Base-by-base conservation (phyloP, 345 rosid species). In the Laguncularia racemosa region DNA sequence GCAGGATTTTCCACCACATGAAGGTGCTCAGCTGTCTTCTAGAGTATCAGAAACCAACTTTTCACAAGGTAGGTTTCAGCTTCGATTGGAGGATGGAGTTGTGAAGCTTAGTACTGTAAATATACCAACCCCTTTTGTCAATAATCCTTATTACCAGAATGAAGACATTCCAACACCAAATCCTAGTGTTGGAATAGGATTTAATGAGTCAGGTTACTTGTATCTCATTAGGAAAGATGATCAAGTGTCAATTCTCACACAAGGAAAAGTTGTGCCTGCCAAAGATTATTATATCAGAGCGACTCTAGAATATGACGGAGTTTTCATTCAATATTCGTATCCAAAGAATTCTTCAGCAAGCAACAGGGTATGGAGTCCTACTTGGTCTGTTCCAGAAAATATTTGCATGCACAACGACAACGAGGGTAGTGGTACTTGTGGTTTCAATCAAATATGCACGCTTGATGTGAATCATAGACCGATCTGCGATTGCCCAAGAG, bases 231-330 rank as follows among this genome's bases (percentile, higher is more conserved):
- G 58, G 13, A 45, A 13, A 12, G 67, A 80, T 55, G 73, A 69
- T 45, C 65, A 55, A 12, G 53, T 50, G 8, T 58, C 73, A 3
- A 14, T 2, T 13, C 0, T 2, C 4, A 46, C 73, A 12, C 57
- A 56, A 44, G 28, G 58, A n/a, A 1, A 12, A 21, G 6, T 7
- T 44, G 55, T 50, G 12, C 62, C 75, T 17, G 16, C 44, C 12
- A 45, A 15, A 16, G 67, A 73, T 6, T 69, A 57, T 26, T 84
- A 79, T 56, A 76, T 55, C 53, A 67, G 90, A 47, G 82, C 71
- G 4, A 66, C 68, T 44, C 20, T 85, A 12, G 90, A 85, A n/a
- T 71, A 59, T 28, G 84, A 83, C 57, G 82, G 93, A 4, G 78
- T 79, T 58, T 69, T 88, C 23, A 75, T 84, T 69, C 74, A 67